These are phyloP conservation scores for Teratosphaeria pseudoeucalypti DNA, from an alignment of 2,329 filamentous ascomycete genomes.

Conservation along the genomic window DNA sequence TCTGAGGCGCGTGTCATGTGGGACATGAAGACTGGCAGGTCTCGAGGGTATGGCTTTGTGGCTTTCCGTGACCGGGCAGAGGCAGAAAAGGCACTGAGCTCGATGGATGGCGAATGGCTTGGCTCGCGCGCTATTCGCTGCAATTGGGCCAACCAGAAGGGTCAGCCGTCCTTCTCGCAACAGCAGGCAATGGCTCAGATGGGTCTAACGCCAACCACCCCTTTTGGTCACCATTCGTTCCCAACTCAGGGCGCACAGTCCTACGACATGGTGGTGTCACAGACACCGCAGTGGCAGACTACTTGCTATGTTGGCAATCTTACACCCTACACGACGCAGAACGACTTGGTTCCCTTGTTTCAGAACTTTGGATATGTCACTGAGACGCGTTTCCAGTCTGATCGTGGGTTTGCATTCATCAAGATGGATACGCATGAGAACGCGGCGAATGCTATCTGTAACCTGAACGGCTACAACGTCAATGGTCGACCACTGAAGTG, in stretches of 20 bases:
- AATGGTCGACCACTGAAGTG: constrained; percentile 96
- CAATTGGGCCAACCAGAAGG: constrained; percentile 99
- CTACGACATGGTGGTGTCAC: constrained; percentile 91
- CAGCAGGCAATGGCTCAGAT: constrained; percentile 95
- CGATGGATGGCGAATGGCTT: constrained; percentile 99
- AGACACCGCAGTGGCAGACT: constrained; percentile 96
- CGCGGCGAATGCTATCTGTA: constrained; percentile 95
- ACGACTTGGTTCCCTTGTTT: constrained; percentile 93
- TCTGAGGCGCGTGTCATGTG: constrained; percentile 99
- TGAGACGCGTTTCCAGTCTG: constrained; percentile 94
- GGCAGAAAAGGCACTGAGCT: constrained; percentile 89
- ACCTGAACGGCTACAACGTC: constrained; percentile 94
- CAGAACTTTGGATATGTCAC: constrained; percentile 97
- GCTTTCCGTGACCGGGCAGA: constrained; percentile 90
- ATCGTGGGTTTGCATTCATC: constrained; percentile 95
- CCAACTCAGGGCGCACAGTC: constrained; percentile 93
- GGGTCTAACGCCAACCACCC: constrained; percentile 95
- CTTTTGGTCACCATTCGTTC: constrained; percentile 86
- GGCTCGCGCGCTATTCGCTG: constrained; percentile 95
- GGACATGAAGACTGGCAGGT: constrained; percentile 99
- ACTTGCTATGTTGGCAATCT: constrained; percentile 97
- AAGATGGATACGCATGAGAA: constrained; percentile 99
- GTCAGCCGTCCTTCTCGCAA: constrained; percentile 96
- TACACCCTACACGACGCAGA: constrained; percentile 93
- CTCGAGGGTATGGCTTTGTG: constrained; percentile 94